These are phyloP conservation scores for Mycena venus DNA, from an alignment of 768 basidiomycete genomes.

Conservation along the genomic window DNA sequence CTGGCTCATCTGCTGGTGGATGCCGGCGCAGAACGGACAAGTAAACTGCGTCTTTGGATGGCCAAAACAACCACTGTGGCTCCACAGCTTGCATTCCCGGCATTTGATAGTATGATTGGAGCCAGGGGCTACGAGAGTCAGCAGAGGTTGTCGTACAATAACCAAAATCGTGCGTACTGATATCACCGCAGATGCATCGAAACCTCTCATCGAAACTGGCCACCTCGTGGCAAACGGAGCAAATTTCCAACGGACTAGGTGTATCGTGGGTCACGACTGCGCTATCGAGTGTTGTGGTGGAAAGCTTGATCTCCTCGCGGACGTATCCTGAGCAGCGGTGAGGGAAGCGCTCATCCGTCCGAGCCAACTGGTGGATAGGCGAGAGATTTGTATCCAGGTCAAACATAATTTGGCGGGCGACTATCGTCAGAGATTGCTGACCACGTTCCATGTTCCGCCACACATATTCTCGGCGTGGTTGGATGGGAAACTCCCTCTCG, in stretches of 20 bases:
- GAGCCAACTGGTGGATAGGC: neutral
- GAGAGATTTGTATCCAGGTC: neutral
- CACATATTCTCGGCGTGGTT: neutral
- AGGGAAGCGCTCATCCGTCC: neutral
- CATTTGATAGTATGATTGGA: neutral
- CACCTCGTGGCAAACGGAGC: neutral
- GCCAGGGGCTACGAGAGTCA: neutral
- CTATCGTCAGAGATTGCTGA: neutral
- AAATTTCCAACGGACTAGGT: neutral
- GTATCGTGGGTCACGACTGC: neutral
- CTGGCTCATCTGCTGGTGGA: too few relatives aligned
- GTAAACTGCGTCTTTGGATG: neutral
- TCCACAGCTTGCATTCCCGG: neutral
- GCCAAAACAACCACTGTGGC: neutral
- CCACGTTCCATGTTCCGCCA: neutral
- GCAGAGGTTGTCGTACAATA: neutral
- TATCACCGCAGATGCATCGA: neutral
- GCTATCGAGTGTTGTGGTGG: neutral
- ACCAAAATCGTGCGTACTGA: neutral
- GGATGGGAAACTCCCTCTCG: neutral
- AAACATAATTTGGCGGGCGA: neutral
- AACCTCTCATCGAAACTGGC: neutral
- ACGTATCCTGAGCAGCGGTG: neutral
- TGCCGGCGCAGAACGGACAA: neutral
- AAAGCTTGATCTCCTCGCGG: neutral